Conservation (phyloP, 169 alveolate species). For the Eimeria falciformis region DNA sequence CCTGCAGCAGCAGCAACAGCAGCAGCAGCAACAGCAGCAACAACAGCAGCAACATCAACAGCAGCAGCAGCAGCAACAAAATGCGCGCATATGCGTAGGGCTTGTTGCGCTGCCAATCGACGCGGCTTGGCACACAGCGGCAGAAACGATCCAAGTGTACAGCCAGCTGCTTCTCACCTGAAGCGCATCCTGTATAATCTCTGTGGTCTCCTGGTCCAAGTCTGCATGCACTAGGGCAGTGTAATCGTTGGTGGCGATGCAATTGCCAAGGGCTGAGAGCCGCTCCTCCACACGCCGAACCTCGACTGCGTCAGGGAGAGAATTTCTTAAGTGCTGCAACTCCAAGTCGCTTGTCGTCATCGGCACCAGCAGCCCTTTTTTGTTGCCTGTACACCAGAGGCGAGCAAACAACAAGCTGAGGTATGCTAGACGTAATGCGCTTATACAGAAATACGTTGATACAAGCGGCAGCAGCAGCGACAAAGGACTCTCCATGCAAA, state of each 20-base stretch:
- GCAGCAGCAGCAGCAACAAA: neutral
- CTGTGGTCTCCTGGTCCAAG: conserved; percentile 99
- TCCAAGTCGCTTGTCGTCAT: conserved; percentile 98
- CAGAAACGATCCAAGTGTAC: neutral
- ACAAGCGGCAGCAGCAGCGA: conserved; percentile 1
- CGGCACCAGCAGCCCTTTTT: conserved; percentile 98
- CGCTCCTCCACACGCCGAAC: conserved; percentile 98
- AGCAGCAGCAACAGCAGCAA: conserved; percentile 28
- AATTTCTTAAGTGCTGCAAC: conserved; percentile 96
- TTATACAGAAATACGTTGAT: too few relatives aligned
- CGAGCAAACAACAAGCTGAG: neutral
- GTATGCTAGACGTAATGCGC: too few relatives aligned
- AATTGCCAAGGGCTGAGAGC: conserved; percentile 98
- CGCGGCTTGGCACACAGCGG: neutral
- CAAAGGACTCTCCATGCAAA: neutral
- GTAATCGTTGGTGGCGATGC: conserved; percentile 98
- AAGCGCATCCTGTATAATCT: conserved; percentile 96
- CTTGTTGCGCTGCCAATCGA: neutral
- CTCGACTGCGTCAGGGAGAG: conserved; percentile 95
- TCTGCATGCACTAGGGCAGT: conserved; percentile 98
- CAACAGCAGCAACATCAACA: neutral
- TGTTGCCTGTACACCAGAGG: conserved; percentile 88
- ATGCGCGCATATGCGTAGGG: neutral
- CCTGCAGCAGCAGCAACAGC: conserved; percentile 45
- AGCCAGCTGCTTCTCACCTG: conserved; percentile 15